These are phyloP conservation scores for Fusarium nodosum DNA, from an alignment of 2,329 filamentous ascomycete genomes.

Conservation along the genomic window DNA sequence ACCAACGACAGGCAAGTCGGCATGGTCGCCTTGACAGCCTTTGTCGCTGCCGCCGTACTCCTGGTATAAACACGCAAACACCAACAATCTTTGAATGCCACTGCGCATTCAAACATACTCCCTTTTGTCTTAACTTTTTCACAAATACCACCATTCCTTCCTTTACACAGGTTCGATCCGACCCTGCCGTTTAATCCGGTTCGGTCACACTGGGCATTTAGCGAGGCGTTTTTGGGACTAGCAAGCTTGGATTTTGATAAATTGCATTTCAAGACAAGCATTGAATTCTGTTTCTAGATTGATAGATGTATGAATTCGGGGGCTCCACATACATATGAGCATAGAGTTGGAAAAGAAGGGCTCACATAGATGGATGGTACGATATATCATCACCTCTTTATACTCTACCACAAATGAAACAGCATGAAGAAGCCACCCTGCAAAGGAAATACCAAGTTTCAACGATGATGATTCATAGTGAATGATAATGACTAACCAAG, in stretches of 20 bases:
- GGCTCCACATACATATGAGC: background rate
- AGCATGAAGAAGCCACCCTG: conserved; percentile 21
- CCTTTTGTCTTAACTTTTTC: conserved; percentile 30
- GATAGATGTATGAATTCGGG: conserved; percentile 3
- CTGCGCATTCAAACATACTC: conserved; percentile 2
- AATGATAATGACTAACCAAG: background rate
- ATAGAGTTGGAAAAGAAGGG: conserved; percentile 23
- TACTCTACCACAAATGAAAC: conserved; percentile 24
- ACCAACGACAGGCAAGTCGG: conserved; percentile 47
- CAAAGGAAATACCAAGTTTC: background rate
- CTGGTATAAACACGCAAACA: conserved; percentile 48
- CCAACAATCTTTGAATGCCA: background rate
- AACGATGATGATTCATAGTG: background rate
- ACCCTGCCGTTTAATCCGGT: conserved; percentile 32
- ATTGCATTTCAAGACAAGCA: conserved; percentile 11
- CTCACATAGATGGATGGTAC: conserved; percentile 11
- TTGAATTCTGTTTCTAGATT: conserved; percentile 4
- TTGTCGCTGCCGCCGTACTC: conserved; percentile 59
- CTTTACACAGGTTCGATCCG: conserved; percentile 22
- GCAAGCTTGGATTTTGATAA: conserved; percentile 28
- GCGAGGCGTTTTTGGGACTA: conserved; percentile 47
- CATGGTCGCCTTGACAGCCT: conserved; percentile 59
- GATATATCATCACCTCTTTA: conserved; percentile 24
- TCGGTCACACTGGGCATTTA: conserved; percentile 37
- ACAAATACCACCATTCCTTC: conserved; percentile 24